Evolutionary conservation across 768 basidiomycete genomes (phyloP).

Genomic region (Collybiopsis luxurians): DNA sequence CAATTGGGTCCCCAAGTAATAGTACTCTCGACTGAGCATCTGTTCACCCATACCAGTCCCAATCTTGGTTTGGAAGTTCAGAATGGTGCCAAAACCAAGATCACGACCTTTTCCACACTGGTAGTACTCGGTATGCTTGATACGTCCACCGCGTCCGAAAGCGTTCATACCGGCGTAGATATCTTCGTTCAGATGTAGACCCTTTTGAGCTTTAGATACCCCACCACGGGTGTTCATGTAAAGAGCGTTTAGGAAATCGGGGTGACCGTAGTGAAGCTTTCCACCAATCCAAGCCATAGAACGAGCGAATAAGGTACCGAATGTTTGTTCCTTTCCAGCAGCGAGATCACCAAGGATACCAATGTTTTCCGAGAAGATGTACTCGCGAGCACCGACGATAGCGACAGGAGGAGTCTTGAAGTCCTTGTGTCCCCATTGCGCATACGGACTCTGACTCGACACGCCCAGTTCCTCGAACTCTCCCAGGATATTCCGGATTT

Average conservation of each 20-base stretch:
- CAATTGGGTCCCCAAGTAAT: conserved; percentile 96
- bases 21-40: conserved; percentile 98
- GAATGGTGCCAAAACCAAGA: conserved; percentile 96
- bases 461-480: conserved; percentile 95
- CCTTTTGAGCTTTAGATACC: conserved; percentile 98
- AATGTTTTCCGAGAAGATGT: conserved; percentile 99
- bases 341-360: conserved; percentile 98
- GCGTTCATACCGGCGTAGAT: conserved; percentile 99
- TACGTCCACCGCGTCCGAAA: conserved; percentile 92
- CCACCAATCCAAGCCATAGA: conserved; percentile 97
- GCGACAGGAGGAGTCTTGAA: conserved; percentile 89
- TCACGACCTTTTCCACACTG: conserved; percentile 99
- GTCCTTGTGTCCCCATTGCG: conserved; percentile 85
- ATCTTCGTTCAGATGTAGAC: conserved; percentile 98
- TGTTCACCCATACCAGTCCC: conserved; percentile 99
- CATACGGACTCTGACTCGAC: conserved; percentile 88
- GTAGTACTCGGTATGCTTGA: conserved; percentile 99
- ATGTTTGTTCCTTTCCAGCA: conserved; percentile 99
- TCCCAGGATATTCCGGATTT: conserved; percentile 96
- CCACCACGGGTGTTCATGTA: conserved; percentile 99
- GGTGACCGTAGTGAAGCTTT: conserved; percentile 98
- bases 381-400: conserved; percentile 98
- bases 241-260: conserved; percentile 96
- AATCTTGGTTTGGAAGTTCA: conserved; percentile 99
- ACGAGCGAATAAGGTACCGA: conserved; percentile 95